Base-by-base conservation (phyloP, 2,329 filamentous ascomycete genomes). In the Tolypocladium tropicale region DNA sequence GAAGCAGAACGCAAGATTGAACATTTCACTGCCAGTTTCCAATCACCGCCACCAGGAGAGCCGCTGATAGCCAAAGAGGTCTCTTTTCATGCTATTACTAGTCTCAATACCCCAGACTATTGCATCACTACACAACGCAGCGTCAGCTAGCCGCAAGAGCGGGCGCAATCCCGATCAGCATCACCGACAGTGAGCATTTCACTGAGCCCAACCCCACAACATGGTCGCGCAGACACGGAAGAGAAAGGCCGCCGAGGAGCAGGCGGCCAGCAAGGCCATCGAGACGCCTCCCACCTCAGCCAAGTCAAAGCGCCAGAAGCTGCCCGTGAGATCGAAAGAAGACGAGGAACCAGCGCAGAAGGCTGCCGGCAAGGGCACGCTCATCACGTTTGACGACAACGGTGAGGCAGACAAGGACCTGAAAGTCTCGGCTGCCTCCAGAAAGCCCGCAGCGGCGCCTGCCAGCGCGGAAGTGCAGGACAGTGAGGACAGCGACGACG, bases 401-500 rank as follows among this genome's bases (percentile, higher is more conserved):
- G 68, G 68, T 37, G 61, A 69, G 21, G 63, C 63, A 34, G 66
- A 66, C 30, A 52, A 60, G 23, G 55, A 56, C 11, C 58, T 52
- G 30, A n/a, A 30, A 5, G 23, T 50, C 36, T 21, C 61, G 4
- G 37, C 53, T 2, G 30, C 54, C 4, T 9, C 57, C 7, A 41
- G 55, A 43, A 58, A 65, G 55, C 46, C 61, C 11, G n/a, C n/a
- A n/a, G 54, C 43, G 14, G 60, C 61, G 18, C 55, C 61, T 1
- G 64, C 67, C 18, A 62, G 67, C 4, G 69, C 72, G 3, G 70
- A 71, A 1, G 71, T 73, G 4, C 68, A 72, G 9, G 21, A 9
- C 4, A 57, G 7, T 1, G 74, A 75, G 4, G 72, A 73, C 12
- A 76, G 75, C 46, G 78, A 80, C 46, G 79, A 82, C 48, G 79